phyloP scores from a whole-genome alignment of 768 basidiomycete genomes.

The Leccinum arenicola region DNA sequence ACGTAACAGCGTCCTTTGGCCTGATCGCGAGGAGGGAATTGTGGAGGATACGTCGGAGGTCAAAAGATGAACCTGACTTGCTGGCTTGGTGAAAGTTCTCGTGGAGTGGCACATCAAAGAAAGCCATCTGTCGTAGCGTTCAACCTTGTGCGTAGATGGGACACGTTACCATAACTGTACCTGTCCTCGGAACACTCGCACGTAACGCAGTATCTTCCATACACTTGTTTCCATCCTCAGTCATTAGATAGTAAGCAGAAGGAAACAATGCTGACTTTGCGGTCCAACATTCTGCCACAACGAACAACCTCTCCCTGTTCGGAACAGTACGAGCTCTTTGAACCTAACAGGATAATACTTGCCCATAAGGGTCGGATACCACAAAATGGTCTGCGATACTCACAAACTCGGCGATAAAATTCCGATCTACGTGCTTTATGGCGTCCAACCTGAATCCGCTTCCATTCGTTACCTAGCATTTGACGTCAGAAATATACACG shows the following conservation, averaged over 20 bases:
- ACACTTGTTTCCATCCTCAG: slow-evolving; percentile 34
- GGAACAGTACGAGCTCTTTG: slow-evolving; percentile 45
- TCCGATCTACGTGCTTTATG: slow-evolving; percentile 82
- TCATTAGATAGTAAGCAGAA: background rate
- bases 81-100: slow-evolving; percentile 80
- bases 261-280: slow-evolving; percentile 45
- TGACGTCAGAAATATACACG: background rate
- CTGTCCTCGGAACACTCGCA: slow-evolving; percentile 62
- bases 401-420: slow-evolving; percentile 70
- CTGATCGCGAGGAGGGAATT: slow-evolving; percentile 62
- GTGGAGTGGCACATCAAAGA: slow-evolving; percentile 92
- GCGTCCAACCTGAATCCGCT: slow-evolving; percentile 86
- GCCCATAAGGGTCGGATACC: background rate
- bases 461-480: slow-evolving; percentile 58
- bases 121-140: background rate
- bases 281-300: slow-evolving; percentile 82
- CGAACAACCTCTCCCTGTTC: slow-evolving; percentile 54
- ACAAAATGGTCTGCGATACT: slow-evolving; percentile 18
- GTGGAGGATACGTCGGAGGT: slow-evolving; percentile 72
- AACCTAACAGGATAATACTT: slow-evolving; percentile 39
- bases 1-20: slow-evolving; percentile 84
- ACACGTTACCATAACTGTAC: slow-evolving; percentile 35
- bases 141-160: background rate
- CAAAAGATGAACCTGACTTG: slow-evolving; percentile 60
- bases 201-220: slow-evolving; percentile 51